A percentile compares a stretch with the other conserved stretches of the same genome.
Conservation (phyloP, 495 filamentous ascomycete genomes). For the Penicillium verhagenii region DNA sequence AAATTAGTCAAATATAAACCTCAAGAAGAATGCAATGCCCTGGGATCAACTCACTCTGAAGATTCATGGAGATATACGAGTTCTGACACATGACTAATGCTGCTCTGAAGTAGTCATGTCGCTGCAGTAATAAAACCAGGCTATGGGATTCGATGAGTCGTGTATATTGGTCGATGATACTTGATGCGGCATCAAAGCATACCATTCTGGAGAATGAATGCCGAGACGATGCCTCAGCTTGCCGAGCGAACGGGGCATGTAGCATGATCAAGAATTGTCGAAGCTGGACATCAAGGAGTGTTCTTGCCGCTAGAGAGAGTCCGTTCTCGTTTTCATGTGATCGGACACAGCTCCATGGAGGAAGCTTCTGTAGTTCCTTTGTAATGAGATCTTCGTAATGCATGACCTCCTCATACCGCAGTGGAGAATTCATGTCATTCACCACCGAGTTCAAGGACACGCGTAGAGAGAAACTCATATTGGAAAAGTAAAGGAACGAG, state of each 20-base stretch:
- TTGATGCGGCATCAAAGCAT: slow-evolving; percentile 22
- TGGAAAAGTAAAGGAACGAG: slow-evolving; percentile 24
- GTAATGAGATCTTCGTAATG: slow-evolving; percentile 26
- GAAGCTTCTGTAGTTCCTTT: slow-evolving; percentile 23
- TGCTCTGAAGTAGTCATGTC: slow-evolving; percentile 24
- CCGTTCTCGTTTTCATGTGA: neutral
- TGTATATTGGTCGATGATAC: slow-evolving; percentile 17
- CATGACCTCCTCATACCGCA: slow-evolving; percentile 27
- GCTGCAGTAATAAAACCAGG: slow-evolving; percentile 12
- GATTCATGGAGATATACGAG: slow-evolving; percentile 9
- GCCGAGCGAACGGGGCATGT: slow-evolving; percentile 28
- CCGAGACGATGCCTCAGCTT: slow-evolving; percentile 15
- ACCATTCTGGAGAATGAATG: slow-evolving; percentile 22
- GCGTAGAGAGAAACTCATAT: slow-evolving; percentile 20
- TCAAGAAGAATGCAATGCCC: too few species aligned
- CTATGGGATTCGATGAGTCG: slow-evolving; percentile 9
- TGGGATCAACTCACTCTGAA: slow-evolving; percentile 12
- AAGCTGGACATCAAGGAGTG: slow-evolving; percentile 28
- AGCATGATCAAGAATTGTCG: slow-evolving; percentile 30
- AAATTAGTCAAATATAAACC: neutral
- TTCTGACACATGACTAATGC: slow-evolving; percentile 23
- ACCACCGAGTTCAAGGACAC: slow-evolving; percentile 28
- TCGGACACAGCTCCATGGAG: slow-evolving; percentile 11
- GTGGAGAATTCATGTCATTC: slow-evolving; percentile 22
- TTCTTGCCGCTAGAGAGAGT: slow-evolving; percentile 9